Base-by-base conservation (phyloP, 176 grass and related monocot species). In the Musa itinerans region DNA sequence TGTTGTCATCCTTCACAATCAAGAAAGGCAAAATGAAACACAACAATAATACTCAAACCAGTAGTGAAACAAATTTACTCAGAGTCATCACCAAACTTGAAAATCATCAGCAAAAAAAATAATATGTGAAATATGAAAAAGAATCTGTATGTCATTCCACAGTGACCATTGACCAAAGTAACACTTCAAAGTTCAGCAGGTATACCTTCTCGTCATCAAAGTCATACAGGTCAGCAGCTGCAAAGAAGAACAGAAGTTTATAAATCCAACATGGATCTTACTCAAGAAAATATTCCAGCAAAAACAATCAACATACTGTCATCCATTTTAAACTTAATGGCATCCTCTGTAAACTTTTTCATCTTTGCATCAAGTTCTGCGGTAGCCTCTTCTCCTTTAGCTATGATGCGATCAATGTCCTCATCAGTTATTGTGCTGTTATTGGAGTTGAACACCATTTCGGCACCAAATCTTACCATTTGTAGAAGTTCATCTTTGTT, bases 331-430 rank as follows among this genome's bases (percentile, higher is more conserved):
- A 99, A 94, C 78, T 99, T 91, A 54, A 99, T 94, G 8, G 95
- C 95, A 83, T 99, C 95, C 84, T 99, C 95, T 64, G 95, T 99
- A 76, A 99, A 99, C 63, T 88, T 99, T 84, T 99, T 99, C 95
- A 99, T 99, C 84, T 99, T 99, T 3, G 88, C 95, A 59, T 99
- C 95, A 82, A 99, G 90, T 56, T 92, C 95, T 71, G 95, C 95
- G 78, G 86, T 99, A 83, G 95, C 83, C 67, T 99, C 95, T 84
- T 99, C 95, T 79, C 95, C 95, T 89, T 94, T 99, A 70, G 91
- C 90, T 74, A 99, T 94, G 79, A 99, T 99, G 43, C 91, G 85
- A 83, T 99, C 95, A 80, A 99, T 92, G 74, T 94, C 95, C 62
- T 99, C 95, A 77, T 99, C 95, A 72, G 95, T 99, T 57, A 99